Base-by-base conservation (phyloP, 768 basidiomycete genomes). In the Kwoniella newhampshirensis region DNA sequence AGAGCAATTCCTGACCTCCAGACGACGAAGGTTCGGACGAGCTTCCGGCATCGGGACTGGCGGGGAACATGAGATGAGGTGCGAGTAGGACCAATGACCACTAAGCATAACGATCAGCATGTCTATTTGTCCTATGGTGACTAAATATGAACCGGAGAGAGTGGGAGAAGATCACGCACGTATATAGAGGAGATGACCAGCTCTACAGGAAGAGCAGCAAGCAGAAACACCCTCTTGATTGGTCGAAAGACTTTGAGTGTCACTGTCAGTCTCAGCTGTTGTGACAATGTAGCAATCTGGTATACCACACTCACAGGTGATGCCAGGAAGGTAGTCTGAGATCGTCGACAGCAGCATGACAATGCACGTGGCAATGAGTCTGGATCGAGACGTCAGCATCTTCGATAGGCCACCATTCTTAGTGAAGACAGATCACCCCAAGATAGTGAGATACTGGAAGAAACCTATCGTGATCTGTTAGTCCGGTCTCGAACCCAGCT, bases 401-500 rank as follows among this genome's bases (percentile, higher is more conserved):
- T n/a, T 37, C 46, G 18, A 13, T 12, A 32, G 28, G 2, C 23
- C 9, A 17, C 25, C 13, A 67, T 80, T 13, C 59, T 83, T 86
- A 17, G 36, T 12, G 6, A 23, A 32, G 7, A 68, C 81, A n/a
- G n/a, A n/a, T 18, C 59, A 85, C 88, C 87, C 87, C 75, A 88
- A 84, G 63, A 89, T 87, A 0, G 89, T 91, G 51, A 91, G 77
- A 68, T 83, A 91, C 71, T 86, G 86, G 44, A 81, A 81, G 62
- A 84, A 83, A 0, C 87, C 87, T 74, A 1, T 13, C 18, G 7
- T 20, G 20, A 26, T 45, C 43, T 9, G 43, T 45, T 25, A 20
- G 18, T 20, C 8, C 41, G 18, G 18, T 9, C 41, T 8, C 41
- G 41, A 15, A n/a, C 41, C 8, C 7, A 42, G 9, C 41, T n/a